phyloP scores from a whole-genome alignment of 495 filamentous ascomycete species.

The Podospora pseudopauciseta region DNA sequence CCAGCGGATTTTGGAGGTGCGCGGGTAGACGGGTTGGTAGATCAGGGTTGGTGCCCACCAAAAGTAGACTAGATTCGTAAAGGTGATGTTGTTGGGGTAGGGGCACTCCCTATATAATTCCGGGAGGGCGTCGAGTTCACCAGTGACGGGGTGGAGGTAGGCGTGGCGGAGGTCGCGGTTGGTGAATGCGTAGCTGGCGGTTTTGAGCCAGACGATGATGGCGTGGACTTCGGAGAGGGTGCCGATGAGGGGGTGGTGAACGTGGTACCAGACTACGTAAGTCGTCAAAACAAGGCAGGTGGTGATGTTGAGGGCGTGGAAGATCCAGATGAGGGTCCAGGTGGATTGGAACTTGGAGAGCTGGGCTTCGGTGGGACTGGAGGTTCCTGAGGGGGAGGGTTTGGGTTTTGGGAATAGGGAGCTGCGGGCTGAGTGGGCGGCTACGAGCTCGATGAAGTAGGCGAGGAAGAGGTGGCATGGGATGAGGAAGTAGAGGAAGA shows the following conservation, averaged over 20 bases:
- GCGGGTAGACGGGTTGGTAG: constrained; percentile 95
- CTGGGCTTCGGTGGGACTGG: constrained; percentile 53
- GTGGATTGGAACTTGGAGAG: constrained; percentile 60
- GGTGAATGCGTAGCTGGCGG: constrained; percentile 90
- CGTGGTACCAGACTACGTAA: constrained; percentile 77
- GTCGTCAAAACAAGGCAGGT: constrained; percentile 78
- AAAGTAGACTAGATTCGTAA: constrained; percentile 84
- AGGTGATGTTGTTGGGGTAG: constrained; percentile 85
- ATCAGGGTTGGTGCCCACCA: constrained; percentile 96
- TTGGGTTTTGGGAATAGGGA: constrained; percentile 60
- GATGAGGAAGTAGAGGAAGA: constrained; percentile 74
- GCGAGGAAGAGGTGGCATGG: constrained; percentile 87
- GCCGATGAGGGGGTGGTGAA: constrained; percentile 91
- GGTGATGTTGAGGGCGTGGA: constrained; percentile 78
- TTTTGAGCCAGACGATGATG: constrained; percentile 94
- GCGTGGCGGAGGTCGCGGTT: constrained; percentile 93
- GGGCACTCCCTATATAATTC: constrained; percentile 78
- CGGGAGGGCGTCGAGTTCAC: constrained; percentile 60
- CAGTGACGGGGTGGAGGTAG: constrained; percentile 64
- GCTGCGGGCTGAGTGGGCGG: constrained; percentile 68
- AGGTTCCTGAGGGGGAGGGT: constrained; percentile 37
- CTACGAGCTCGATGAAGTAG: constrained; percentile 78
- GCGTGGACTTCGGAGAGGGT: constrained; percentile 88
- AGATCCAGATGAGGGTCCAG: constrained; percentile 72
- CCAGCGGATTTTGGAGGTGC: constrained; percentile 73